Evolutionary conservation across 2,329 filamentous ascomycete species (phyloP).

Genomic region (Botrytis squamosa): DNA sequence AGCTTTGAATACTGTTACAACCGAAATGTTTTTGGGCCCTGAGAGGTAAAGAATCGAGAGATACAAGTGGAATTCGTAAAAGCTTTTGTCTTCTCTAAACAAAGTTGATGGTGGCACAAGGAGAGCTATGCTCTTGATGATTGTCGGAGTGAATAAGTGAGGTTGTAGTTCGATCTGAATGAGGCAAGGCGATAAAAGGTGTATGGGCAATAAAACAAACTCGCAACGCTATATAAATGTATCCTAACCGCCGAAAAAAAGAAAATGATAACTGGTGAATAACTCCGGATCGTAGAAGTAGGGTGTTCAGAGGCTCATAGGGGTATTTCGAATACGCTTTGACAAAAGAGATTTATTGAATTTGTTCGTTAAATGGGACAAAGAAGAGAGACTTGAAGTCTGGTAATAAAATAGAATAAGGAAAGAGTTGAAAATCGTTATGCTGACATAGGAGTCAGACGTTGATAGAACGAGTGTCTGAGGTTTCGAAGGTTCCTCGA

Average conservation of each 20-base stretch:
- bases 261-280: constrained; percentile 34
- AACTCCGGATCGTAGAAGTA: constrained; percentile 41
- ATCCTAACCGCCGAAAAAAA: constrained; percentile 36
- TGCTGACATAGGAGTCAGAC: constrained; percentile 39
- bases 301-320: constrained; percentile 43
- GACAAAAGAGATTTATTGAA: constrained; percentile 52
- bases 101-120: constrained; percentile 35
- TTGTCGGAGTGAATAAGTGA: constrained; percentile 28
- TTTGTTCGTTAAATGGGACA: constrained; percentile 38
- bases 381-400: constrained; percentile 36
- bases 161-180: constrained; percentile 26
- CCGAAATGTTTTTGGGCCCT: constrained; percentile 36
- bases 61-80: constrained; percentile 35
- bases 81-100: constrained; percentile 42
- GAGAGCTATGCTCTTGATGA: constrained; percentile 35
- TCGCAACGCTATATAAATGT: constrained; percentile 42
- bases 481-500: constrained; percentile 31
- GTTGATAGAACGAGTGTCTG: constrained; percentile 35
- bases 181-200: constrained; percentile 24
- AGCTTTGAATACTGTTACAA: constrained; percentile 38
- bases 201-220: constrained; percentile 35
- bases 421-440: constrained; percentile 40
- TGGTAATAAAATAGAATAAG: constrained; percentile 39
- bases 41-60: constrained; percentile 27
- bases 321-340: constrained; percentile 45